These are phyloP conservation scores for Sclerotinia spermophila DNA, from an alignment of 2,329 filamentous ascomycete genomes.

Conservation along the genomic window DNA sequence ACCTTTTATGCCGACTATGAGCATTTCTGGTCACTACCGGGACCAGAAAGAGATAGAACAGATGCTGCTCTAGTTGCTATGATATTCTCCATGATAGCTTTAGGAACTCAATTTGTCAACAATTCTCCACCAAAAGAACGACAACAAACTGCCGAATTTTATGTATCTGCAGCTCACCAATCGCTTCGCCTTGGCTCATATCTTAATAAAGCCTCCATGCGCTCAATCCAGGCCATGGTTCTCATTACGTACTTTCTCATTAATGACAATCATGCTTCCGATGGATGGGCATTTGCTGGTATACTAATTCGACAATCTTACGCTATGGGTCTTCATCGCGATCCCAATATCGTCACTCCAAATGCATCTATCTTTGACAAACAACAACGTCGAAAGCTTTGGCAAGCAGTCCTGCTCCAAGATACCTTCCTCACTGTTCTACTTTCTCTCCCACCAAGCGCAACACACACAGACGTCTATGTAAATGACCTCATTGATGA, in stretches of 20 bases:
- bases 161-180: slow-evolving; percentile 76
- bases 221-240: slow-evolving; percentile 76
- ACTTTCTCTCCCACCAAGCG: slow-evolving; percentile 71
- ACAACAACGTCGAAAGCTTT: slow-evolving; percentile 73
- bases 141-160: slow-evolving; percentile 76
- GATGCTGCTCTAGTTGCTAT: slow-evolving; percentile 70
- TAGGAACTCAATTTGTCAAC: slow-evolving; percentile 72
- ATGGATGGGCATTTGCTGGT: slow-evolving; percentile 79
- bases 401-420: slow-evolving; percentile 77
- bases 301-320: slow-evolving; percentile 75
- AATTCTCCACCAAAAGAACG: slow-evolving; percentile 54
- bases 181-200: slow-evolving; percentile 72
- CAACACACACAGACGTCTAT: slow-evolving; percentile 74
- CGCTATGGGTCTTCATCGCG: slow-evolving; percentile 75
- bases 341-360: slow-evolving; percentile 70
- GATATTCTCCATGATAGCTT: slow-evolving; percentile 71
- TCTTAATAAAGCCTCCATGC: slow-evolving; percentile 67
- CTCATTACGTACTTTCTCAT: slow-evolving; percentile 80
- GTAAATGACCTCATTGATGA: slow-evolving; percentile 71
- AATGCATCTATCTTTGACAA: slow-evolving; percentile 68
- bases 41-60: slow-evolving; percentile 53
- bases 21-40: slow-evolving; percentile 65
- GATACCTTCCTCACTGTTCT: slow-evolving; percentile 79
- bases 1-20: slow-evolving; percentile 77
- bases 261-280: slow-evolving; percentile 80